These are phyloP conservation scores for Trichoderma erinaceum DNA, from an alignment of 495 filamentous ascomycete species.

Conservation along the genomic window DNA sequence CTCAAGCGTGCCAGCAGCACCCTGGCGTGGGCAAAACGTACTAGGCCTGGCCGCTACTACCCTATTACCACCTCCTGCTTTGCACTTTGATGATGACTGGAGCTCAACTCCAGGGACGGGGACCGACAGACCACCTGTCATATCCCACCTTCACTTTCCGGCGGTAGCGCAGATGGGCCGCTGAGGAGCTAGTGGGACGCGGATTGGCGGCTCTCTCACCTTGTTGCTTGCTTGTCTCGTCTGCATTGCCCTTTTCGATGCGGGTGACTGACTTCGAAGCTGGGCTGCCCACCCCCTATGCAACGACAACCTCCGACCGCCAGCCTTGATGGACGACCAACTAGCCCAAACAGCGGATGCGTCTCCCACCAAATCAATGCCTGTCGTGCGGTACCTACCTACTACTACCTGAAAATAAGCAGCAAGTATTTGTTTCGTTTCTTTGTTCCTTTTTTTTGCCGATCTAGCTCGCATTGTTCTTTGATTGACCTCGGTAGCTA, in stretches of 20 bases:
- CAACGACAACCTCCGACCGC: neutral
- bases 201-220: neutral
- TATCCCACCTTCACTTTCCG: neutral
- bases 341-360: neutral
- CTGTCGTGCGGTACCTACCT: neutral
- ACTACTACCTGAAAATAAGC: neutral
- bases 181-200: neutral
- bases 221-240: neutral
- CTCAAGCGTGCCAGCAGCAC: too few relatives aligned
- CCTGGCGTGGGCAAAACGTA: too few relatives aligned
- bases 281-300: neutral
- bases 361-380: neutral
- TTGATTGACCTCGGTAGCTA: too few relatives aligned
- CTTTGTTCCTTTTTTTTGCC: neutral
- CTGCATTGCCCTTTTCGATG: neutral
- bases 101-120: neutral
- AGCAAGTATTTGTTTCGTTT: neutral
- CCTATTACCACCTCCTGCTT: neutral
- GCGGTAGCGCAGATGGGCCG: conserved; percentile 6
- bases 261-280: neutral
- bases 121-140: neutral
- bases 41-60: neutral
- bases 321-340: neutral
- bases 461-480: too few relatives aligned
- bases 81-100: neutral